Base-by-base conservation (phyloP, 129 eudicot genomes). In the Flaveria robusta region DNA sequence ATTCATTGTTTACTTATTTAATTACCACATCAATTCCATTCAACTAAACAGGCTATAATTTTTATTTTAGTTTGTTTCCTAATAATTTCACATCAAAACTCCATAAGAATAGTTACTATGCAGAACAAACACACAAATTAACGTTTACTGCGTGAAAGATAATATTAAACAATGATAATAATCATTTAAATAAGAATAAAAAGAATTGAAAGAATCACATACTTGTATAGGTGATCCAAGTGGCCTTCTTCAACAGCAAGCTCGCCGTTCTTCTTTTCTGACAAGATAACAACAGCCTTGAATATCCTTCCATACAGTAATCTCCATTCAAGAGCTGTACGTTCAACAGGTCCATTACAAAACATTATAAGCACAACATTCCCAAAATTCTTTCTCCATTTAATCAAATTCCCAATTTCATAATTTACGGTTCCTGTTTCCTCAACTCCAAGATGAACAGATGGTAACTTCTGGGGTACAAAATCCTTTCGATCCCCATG, bases 381-480 rank as follows among this genome's bases (percentile, higher is more conserved):
- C 75, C 99, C 99, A 14, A 95, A 91, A 84, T 86, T 84, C 90
- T 95, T 95, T 88, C 99, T 86, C 99, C 99, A 95, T 59, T 77
- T 62, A 24, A 95, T 91, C 81, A 95, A 82, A 80, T 95, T 89
- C 79, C 92, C 99, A 69, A 95, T 91, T 83, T 95, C 99, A 77
- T 91, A 87, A 85, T 91, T 95, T 71, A 95, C 99, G 0, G 90
- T 89, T 62, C 99, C 97, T 0, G 87, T 91, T 82, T 95, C 99
- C 85, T 91, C 97, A 49, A 95, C 99, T 41, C 99, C 99, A 73
- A 95, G 97, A 87, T 95, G 99, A 59, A 91, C 92, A 64, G 99
- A 91, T 0, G 99, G 99, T 62, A 95, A 66, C 51, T 95, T 95
- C 46, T 77, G 97, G 18, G 99, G 99, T 20, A 95, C 86, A 82